Conservation (phyloP, 2,329 filamentous ascomycete species). For the Aspergillus ruber region DNA sequence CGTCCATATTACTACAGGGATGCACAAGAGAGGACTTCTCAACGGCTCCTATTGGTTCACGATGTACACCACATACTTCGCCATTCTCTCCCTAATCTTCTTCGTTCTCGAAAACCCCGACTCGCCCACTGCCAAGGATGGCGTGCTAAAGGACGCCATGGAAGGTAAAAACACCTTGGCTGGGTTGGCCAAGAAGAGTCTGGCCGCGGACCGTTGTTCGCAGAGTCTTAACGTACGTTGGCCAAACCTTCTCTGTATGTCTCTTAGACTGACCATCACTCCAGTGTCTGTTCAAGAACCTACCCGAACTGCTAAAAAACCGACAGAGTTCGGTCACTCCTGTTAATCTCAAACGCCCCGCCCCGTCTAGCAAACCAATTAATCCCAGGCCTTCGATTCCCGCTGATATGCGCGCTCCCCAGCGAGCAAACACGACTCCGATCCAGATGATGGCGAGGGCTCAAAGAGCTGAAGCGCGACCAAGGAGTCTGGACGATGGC, state of each 20-base stretch:
- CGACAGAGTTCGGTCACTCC: slow-evolving; percentile 41
- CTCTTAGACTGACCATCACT: slow-evolving; percentile 8
- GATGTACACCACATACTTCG: slow-evolving; percentile 64
- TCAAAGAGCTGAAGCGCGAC: slow-evolving; percentile 17
- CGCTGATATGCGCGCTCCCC: slow-evolving; percentile 18
- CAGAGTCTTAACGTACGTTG: slow-evolving; percentile 53
- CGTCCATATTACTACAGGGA: slow-evolving; percentile 58
- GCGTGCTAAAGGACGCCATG: slow-evolving; percentile 72
- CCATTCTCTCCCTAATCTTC: slow-evolving; percentile 58
- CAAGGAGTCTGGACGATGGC: slow-evolving; percentile 27
- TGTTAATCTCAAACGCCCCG: slow-evolving; percentile 45
- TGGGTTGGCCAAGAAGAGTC: slow-evolving; percentile 71
- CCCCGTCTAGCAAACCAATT: slow-evolving; percentile 21
- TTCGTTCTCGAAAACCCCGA: slow-evolving; percentile 60
- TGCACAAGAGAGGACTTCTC: slow-evolving; percentile 56
- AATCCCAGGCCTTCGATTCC: slow-evolving; percentile 10
- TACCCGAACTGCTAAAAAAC: slow-evolving; percentile 66
- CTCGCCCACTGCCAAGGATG: slow-evolving; percentile 57
- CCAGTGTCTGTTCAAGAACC: slow-evolving; percentile 73
- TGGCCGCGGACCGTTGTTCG: slow-evolving; percentile 83
- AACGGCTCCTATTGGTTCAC: slow-evolving; percentile 62
- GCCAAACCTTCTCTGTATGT: not conserved
- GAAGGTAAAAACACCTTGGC: slow-evolving; percentile 78
- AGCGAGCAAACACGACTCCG: slow-evolving; percentile 37
- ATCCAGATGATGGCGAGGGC: slow-evolving; percentile 23